phyloP scores from a whole-genome alignment of 768 basidiomycete species.

The Lactifluus piperatus region DNA sequence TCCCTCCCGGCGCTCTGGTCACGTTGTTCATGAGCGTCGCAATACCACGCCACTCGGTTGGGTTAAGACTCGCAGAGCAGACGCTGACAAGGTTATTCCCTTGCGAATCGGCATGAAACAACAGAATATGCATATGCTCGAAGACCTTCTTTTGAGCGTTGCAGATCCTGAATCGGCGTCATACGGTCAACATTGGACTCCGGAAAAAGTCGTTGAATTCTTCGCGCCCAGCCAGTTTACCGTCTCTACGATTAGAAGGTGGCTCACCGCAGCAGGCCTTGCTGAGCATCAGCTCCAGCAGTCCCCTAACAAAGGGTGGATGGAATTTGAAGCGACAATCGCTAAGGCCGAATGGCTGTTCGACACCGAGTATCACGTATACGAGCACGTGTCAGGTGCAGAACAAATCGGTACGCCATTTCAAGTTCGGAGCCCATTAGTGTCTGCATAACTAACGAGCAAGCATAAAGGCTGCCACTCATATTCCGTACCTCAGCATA shows the following conservation, averaged over 20 bases:
- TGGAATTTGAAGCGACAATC: conserved; percentile 25
- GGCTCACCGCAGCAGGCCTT: no score
- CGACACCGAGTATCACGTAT: conserved; percentile 36
- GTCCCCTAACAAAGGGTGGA: neutral
- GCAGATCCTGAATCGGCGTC: conserved; percentile 36
- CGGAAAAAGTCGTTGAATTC: conserved; percentile 31
- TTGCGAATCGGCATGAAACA: conserved; percentile 40
- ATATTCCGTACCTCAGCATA: conserved; percentile 34
- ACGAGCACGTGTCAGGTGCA: conserved; percentile 30
- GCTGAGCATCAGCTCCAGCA: no score
- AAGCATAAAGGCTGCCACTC: conserved; percentile 34
- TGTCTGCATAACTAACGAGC: neutral
- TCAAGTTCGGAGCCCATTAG: neutral
- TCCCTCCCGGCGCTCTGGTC: conserved; percentile 16
- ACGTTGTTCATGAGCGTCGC: conserved; percentile 35
- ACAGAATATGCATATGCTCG: conserved; percentile 33
- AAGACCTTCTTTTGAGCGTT: conserved; percentile 35
- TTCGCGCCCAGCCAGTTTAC: conserved; percentile 31
- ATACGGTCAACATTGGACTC: conserved; percentile 41
- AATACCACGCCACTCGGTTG: conserved; percentile 28
- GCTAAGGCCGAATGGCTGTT: conserved; percentile 38
- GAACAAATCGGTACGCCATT: conserved; percentile 30
- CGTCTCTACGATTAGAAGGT: conserved; percentile 8
- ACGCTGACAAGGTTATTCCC: conserved; percentile 30
- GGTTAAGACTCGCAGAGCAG: conserved; percentile 26